Conservation (phyloP, 2,329 filamentous ascomycete species). For the Blumeria graminis region DNA sequence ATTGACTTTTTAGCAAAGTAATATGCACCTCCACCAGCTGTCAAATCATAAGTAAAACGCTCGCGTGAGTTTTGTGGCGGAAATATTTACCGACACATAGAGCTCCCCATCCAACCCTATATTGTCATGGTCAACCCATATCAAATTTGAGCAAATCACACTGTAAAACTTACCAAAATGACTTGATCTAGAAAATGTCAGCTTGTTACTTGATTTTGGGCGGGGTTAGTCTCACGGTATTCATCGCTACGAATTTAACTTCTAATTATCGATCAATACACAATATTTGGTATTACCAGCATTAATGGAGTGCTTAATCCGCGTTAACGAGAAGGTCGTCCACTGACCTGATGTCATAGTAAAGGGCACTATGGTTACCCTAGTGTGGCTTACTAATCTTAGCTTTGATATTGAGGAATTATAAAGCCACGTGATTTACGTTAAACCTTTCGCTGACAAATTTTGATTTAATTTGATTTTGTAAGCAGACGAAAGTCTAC, state of each 20-base stretch:
- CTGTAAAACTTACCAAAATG: neutral
- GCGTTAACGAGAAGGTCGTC: too few species aligned
- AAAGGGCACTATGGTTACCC: too few species aligned
- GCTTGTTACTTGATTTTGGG: neutral
- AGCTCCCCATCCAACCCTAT: constrained; percentile 75
- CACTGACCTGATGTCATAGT: too few species aligned
- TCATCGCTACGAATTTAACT: neutral
- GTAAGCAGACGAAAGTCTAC: too few species aligned
- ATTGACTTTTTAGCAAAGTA: constrained; percentile 88
- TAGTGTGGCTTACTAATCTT: too few species aligned
- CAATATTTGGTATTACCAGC: too few species aligned
- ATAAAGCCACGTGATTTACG: too few species aligned
- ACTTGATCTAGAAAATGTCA: neutral
- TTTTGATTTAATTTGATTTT: too few species aligned
- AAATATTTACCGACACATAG: constrained; percentile 49
- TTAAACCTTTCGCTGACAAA: too few species aligned
- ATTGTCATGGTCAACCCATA: neutral
- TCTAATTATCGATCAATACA: too few species aligned
- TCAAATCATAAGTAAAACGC: constrained; percentile 5
- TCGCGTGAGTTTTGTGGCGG: neutral
- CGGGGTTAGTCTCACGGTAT: neutral
- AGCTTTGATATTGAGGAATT: too few species aligned
- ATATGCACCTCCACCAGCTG: constrained; percentile 78
- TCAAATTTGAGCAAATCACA: neutral
- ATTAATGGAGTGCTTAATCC: too few species aligned